Evolutionary conservation across 371 early-diverging fungal species (phyloP).

Genomic region (Gilbertella persicaria): DNA sequence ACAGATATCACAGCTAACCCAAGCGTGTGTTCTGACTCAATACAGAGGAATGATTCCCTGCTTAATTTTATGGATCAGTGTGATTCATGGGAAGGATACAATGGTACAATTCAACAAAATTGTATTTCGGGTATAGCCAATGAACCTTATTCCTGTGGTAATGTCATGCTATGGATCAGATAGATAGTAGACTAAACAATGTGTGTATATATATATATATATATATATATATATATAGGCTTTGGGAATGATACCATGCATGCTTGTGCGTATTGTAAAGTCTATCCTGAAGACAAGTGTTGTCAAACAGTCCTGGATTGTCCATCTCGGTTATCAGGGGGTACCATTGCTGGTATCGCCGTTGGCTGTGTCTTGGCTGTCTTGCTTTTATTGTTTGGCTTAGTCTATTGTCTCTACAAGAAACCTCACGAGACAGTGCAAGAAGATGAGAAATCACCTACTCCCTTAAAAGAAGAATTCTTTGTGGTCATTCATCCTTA

Average conservation of each 20-base stretch:
- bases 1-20: constrained; percentile 15
- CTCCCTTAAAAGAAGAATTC: constrained; percentile 24
- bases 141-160: constrained; percentile 47
- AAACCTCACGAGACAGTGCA: no score
- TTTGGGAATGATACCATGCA: constrained; percentile 17
- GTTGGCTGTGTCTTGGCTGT: constrained; percentile 7
- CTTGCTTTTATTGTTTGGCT: background rate
- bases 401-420: no score
- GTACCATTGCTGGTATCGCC: constrained; percentile 36
- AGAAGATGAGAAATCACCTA: background rate
- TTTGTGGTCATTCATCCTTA: constrained; percentile 48
- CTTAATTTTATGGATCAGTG: constrained; percentile 21
- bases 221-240: constrained; percentile 15
- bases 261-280: constrained; percentile 32
- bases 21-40: constrained; percentile 16
- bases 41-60: constrained; percentile 15
- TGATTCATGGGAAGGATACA: constrained; percentile 30
- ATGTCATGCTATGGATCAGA: no score
- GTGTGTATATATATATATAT: no score
- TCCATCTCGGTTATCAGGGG: constrained; percentile 14
- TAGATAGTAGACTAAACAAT: no score
- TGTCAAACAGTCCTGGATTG: constrained; percentile 22
- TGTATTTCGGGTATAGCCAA: constrained; percentile 45
- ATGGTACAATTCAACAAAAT: constrained; percentile 19
- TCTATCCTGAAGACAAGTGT: constrained; percentile 24